Evolutionary conservation across 2,329 filamentous ascomycete species (phyloP).

Genomic region (Bipolaris zeicola): DNA sequence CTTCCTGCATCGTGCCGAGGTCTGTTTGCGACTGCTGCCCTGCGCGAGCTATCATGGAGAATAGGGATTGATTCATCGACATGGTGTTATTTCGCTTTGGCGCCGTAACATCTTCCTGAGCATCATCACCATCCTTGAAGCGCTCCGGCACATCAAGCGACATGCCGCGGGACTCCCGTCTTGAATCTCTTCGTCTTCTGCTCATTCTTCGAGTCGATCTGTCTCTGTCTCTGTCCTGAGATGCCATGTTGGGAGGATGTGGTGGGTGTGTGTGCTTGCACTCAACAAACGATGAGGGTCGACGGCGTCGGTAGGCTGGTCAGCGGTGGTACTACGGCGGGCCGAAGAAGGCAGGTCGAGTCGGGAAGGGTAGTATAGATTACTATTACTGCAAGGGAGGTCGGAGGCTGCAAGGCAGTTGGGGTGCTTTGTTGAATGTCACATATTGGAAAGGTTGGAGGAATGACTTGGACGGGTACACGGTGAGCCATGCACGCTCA

Average conservation of each 20-base stretch:
- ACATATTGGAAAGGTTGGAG: conserved; percentile 41
- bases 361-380: background rate
- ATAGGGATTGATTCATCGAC: conserved; percentile 93
- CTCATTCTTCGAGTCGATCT: conserved; percentile 39
- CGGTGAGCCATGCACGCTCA: conserved; percentile 19
- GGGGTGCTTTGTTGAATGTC: conserved; percentile 23
- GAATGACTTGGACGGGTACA: conserved; percentile 18
- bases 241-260: conserved; percentile 37
- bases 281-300: conserved; percentile 11
- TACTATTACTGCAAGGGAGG: conserved; percentile 13
- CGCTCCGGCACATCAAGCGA: conserved; percentile 63
- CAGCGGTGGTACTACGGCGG: conserved; percentile 18
- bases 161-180: conserved; percentile 36
- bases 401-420: conserved; percentile 31
- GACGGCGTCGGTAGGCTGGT: conserved; percentile 15
- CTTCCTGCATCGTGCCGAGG: conserved; percentile 79
- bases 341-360: conserved; percentile 18
- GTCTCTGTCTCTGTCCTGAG: conserved; percentile 39
- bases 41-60: conserved; percentile 88
- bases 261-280: conserved; percentile 8
- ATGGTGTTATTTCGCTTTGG: conserved; percentile 55
- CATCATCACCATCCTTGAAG: conserved; percentile 64
- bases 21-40: conserved; percentile 80
- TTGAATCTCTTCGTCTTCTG: conserved; percentile 41
- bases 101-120: conserved; percentile 65